phyloP scores from a whole-genome alignment of 768 basidiomycete species.

The Grammothele lineata region DNA sequence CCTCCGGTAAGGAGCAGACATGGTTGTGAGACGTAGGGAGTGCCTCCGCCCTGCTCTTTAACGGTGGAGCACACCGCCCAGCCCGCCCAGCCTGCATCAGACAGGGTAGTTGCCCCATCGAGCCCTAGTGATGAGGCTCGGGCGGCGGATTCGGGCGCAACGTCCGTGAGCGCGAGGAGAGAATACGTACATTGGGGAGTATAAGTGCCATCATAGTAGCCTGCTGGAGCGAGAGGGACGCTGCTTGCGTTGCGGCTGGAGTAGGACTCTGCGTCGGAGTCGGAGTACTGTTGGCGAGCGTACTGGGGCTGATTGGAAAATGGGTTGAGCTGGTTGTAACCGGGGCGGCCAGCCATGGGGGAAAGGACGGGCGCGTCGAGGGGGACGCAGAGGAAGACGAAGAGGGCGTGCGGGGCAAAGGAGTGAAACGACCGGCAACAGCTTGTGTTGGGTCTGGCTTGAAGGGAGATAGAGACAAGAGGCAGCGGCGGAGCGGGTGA shows the following conservation, averaged over 20 bases:
- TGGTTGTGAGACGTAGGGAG: too few species aligned
- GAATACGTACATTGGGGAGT: slow-evolving; percentile 22
- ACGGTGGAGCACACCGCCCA: too few species aligned
- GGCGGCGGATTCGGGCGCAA: background rate
- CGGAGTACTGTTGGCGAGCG: slow-evolving; percentile 28
- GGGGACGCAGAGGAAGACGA: slow-evolving; percentile 5
- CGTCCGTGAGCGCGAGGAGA: background rate
- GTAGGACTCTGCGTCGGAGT: slow-evolving; percentile 24
- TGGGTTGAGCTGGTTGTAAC: slow-evolving; percentile 31
- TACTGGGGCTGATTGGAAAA: slow-evolving; percentile 26
- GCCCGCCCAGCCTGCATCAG: too few species aligned
- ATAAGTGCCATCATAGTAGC: slow-evolving; percentile 25
- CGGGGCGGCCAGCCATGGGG: slow-evolving; percentile 32
- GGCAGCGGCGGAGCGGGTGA: too few species aligned
- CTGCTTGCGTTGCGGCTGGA: slow-evolving; percentile 27
- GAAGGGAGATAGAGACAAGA: slow-evolving; percentile 4
- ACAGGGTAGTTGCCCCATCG: too few species aligned
- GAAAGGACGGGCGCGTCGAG: slow-evolving; percentile 10
- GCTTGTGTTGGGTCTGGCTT: slow-evolving; percentile 25
- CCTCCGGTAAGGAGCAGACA: slow-evolving; percentile 2
- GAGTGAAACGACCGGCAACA: slow-evolving; percentile 28
- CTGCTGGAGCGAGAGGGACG: slow-evolving; percentile 25
- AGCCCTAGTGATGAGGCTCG: slow-evolving; percentile 7
- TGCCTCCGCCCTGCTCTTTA: too few species aligned
- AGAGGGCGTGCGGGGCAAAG: slow-evolving; percentile 12